Conservation (phyloP, 148 eudicot genomes). For the Vaccinium corymbosum region DNA sequence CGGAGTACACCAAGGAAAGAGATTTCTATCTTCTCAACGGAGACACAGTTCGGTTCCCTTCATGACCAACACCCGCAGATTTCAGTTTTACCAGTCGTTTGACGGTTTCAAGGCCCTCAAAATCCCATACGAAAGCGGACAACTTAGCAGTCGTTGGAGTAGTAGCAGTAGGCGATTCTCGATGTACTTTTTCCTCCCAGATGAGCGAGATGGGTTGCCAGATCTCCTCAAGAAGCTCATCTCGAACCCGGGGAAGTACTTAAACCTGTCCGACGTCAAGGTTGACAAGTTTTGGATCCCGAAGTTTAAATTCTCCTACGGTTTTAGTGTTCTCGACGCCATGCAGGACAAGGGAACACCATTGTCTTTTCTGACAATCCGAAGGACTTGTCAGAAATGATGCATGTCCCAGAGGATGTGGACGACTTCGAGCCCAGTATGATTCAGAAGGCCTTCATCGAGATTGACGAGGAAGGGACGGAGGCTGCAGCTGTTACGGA, state of each 20-base stretch:
- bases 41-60: constrained; percentile 12
- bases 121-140: constrained; percentile 7
- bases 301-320: constrained; percentile 14
- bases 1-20: not conserved
- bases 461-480: too few relatives aligned
- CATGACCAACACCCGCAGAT: not conserved
- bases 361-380: too few relatives aligned
- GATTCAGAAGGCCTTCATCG: too few relatives aligned
- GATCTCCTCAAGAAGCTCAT: constrained; percentile 7
- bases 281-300: constrained; percentile 15
- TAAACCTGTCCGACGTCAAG: not conserved
- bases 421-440: too few relatives aligned
- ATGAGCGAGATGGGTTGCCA: constrained; percentile 20
- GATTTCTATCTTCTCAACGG: constrained; percentile 22
- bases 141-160: not conserved
- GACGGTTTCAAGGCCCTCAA: constrained; percentile 8
- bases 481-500: too few relatives aligned
- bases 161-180: constrained; percentile 19
- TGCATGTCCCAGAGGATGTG: too few relatives aligned
- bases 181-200: constrained; percentile 20
- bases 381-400: too few relatives aligned
- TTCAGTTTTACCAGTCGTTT: not conserved
- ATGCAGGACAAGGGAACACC: not conserved
- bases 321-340: not conserved
- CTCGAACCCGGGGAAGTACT: not conserved